Base-by-base conservation (phyloP, 306 rosid species). In the Trifolium pratense region DNA sequence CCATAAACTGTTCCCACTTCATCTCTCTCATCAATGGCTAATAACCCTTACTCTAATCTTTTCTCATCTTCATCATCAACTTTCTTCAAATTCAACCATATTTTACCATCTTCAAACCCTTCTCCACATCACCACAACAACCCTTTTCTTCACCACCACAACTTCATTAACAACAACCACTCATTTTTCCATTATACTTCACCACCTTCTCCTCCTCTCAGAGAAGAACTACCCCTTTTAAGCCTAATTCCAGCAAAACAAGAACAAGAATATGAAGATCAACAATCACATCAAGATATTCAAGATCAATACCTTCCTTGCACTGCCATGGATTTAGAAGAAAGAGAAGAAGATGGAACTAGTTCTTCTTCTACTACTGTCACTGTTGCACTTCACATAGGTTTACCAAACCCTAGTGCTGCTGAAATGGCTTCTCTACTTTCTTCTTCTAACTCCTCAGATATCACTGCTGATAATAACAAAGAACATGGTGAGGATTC, bases 331-430 rank as follows among this genome's bases (percentile, higher is more conserved):
- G 88, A 86, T 60, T 51, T 81, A 14, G 86, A 63, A 17, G 48
- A 62, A 18, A 14, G 13, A 8, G 66, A 60, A 25, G 71, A 77
- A 23, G 34, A 56, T 5, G 64, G n/a, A 21, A 20, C 0, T 0
- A 49, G 12, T 49, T n/a, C 10, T 51, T n/a, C 23, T 11, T 59
- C 32, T 0, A 75, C 12, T 0, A 81, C 76, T 6, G 97, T 93
- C 1, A 93, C 97, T 49, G 97, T 93, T 80, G 98, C 98, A 80
- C 97, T 93, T 1, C 97, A 89, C 80, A 93, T 93, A 86, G 98
- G 98, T 46, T 79, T 93, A 61, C 98, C 98, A 3, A 91, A 87
- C 97, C 97, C 98, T 88, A 91, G 92, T 75, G 93, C 92, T 53
- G 86, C 91, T 20, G 97, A 93, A 84, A 84, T 93, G 83, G 97